A percentile compares a stretch with the other conserved stretches of the same genome.
phyloP scores from a whole-genome alignment of 169 alveolate genomes.

The Plasmodium knowlesi region DNA sequence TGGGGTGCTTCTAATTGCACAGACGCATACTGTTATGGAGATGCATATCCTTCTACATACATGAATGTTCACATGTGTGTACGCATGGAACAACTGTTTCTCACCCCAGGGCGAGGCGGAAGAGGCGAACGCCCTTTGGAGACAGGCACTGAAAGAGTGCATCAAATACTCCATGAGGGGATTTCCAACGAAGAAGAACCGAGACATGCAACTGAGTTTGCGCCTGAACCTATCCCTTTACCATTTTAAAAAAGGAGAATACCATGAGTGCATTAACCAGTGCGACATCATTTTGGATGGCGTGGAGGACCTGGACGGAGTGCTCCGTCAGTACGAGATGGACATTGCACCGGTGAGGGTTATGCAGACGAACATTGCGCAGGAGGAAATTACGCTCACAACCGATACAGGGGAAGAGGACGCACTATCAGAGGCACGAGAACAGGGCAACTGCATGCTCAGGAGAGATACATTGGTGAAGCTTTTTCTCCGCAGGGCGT shows the following conservation, averaged over 20 bases:
- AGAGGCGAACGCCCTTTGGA: slow-evolving; percentile 60
- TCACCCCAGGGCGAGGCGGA: slow-evolving; percentile 50
- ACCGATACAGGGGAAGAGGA: not conserved
- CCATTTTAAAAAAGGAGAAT: slow-evolving; percentile 51
- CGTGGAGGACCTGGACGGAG: slow-evolving; percentile 2
- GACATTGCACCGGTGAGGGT: too few relatives aligned
- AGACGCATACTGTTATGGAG: too few relatives aligned
- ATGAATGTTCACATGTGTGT: not conserved
- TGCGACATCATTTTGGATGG: slow-evolving; percentile 51
- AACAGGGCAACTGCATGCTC: not conserved
- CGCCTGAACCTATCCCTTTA: slow-evolving; percentile 53
- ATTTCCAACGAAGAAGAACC: slow-evolving; percentile 40
- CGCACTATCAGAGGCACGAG: not conserved
- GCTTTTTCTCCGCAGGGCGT: slow-evolving; percentile 46
- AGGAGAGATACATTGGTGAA: slow-evolving; percentile 42
- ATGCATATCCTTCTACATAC: not conserved
- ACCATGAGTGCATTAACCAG: slow-evolving; percentile 55
- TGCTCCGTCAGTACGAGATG: slow-evolving; percentile 6
- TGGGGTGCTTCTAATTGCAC: too few relatives aligned
- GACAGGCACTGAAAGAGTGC: slow-evolving; percentile 60
- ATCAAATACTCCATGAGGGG: slow-evolving; percentile 73
- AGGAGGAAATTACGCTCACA: too few relatives aligned
- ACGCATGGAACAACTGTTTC: not conserved
- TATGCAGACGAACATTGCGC: not conserved
- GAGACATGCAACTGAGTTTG: slow-evolving; percentile 55